Conservation (phyloP, 441 rosid species). For the Adansonia gregorii region DNA sequence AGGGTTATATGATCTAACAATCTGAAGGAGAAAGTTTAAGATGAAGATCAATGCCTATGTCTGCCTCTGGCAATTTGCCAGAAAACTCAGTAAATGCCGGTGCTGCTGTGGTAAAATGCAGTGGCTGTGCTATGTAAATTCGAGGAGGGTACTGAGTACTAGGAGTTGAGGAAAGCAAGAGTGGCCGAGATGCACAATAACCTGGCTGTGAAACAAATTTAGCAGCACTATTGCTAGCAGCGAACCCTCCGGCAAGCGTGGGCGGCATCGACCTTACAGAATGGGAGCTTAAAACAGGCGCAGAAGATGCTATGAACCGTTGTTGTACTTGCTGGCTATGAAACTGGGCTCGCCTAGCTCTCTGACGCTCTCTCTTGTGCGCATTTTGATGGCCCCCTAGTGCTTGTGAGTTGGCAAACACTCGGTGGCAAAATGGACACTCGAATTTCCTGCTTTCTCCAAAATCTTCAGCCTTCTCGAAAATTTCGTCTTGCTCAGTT, state of each 20-base stretch:
- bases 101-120: slow-evolving; percentile 30
- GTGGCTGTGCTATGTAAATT: slow-evolving; percentile 35
- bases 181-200: slow-evolving; percentile 29
- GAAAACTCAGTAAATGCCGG: slow-evolving; percentile 32
- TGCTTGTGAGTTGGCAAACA: slow-evolving; percentile 61
- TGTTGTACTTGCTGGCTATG: slow-evolving; percentile 29
- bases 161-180: slow-evolving; percentile 29
- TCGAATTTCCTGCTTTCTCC: slow-evolving; percentile 44
- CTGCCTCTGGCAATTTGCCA: slow-evolving; percentile 35
- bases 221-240: slow-evolving; percentile 17
- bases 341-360: slow-evolving; percentile 48
- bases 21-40: slow-evolving; percentile 57
- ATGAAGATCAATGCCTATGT: slow-evolving; percentile 50
- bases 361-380: slow-evolving; percentile 62
- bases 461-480: slow-evolving; percentile 22
- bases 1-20: not conserved
- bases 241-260: slow-evolving; percentile 1
- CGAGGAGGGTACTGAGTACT: slow-evolving; percentile 29
- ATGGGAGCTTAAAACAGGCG: slow-evolving; percentile 42
- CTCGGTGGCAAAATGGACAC: slow-evolving; percentile 62
- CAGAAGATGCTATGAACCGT: slow-evolving; percentile 36
- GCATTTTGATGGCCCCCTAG: slow-evolving; percentile 75
- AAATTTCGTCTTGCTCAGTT: slow-evolving; percentile 29
- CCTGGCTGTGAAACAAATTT: slow-evolving; percentile 24
- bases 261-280: slow-evolving; percentile 32